Evolutionary conservation across 2,329 filamentous ascomycete genomes (phyloP), one percentile per base, ranked within the genome.

Genomic region (Alternaria triticimaculans): DNA sequence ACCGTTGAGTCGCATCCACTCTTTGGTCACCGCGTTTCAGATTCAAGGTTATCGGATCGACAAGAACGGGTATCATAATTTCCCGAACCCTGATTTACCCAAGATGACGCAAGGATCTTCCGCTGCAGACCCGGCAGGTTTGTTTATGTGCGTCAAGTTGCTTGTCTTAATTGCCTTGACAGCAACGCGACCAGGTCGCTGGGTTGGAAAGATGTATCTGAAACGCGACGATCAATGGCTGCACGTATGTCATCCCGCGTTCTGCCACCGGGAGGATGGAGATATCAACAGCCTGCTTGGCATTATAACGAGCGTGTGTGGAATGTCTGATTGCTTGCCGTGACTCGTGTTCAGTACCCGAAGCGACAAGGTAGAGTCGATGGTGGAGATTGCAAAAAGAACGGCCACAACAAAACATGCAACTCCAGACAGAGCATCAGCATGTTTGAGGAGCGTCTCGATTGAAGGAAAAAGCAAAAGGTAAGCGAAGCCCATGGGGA

Each of bases 401-500:
- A 53, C 49, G 20, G 14, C 49, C 15, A 25, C 49, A 53, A 53
- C 49, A 37, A 53, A 53, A 23, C 49, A 53, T 14, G n/a, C n/a
- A 33, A 46, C 30, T 25, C 7, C 51, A 43, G 41, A 55, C 51
- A 28, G 45, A 49, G 23, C 23, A 26, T n/a, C 45, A 18, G 21
- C 37, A 48, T 45, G n/a, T 37, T 49, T 30, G 4, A 46, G n/a
- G 20, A 15, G 7, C 14, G 30, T 43, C 14, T 28, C 50, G 12
- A 51, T 21, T n/a, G 20, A 6, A 18, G 18, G 15, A 26, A 43
- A 41, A 12, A 18, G 15, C 37, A 49, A n/a, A 72, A 77, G 65
- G 21, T 26, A 41, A 54, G 37, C 61, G 57, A 63, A 63, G 61
- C 61, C 61, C 58, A 64, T 64, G 51, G 58, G 61, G 61, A 53